phyloP scores from a whole-genome alignment of 345 rosid species.

The Pelargonium nanum region DNA sequence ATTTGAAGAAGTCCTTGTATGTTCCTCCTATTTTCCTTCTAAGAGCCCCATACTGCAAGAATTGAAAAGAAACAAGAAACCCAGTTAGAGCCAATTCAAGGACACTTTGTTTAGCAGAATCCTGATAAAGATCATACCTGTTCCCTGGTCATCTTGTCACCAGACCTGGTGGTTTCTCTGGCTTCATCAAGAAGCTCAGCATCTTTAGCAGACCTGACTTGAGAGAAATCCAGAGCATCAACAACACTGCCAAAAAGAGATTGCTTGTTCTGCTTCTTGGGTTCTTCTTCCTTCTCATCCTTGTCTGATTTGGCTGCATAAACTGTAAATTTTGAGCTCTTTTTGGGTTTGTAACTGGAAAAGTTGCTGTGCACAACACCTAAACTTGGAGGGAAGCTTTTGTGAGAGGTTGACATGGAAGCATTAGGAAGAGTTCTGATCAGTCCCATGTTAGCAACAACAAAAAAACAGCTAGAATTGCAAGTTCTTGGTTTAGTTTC shows the following conservation, averaged over 20 bases:
- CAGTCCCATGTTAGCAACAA: background rate
- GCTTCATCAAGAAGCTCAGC: slow-evolving; percentile 75
- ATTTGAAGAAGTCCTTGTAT: slow-evolving; percentile 87
- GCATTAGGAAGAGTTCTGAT: background rate
- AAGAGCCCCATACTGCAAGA: slow-evolving; percentile 79
- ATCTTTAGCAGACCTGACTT: slow-evolving; percentile 65
- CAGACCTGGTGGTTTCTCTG: slow-evolving; percentile 57
- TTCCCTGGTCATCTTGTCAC: slow-evolving; percentile 53
- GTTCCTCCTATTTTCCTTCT: slow-evolving; percentile 93
- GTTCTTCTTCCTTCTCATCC: slow-evolving; percentile 20
- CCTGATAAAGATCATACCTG: slow-evolving; percentile 32
- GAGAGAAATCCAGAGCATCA: slow-evolving; percentile 78
- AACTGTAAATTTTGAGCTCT: background rate
- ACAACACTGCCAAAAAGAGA: slow-evolving; percentile 55
- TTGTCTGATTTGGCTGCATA: slow-evolving; percentile 25
- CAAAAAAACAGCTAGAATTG: too few relatives aligned
- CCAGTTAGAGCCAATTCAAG: background rate
- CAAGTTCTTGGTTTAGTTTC: too few relatives aligned
- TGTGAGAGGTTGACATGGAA: background rate
- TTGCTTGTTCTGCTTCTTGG: slow-evolving; percentile 37
- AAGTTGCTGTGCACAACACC: background rate
- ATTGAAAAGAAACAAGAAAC: background rate
- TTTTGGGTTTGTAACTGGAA: too few relatives aligned
- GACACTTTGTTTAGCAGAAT: background rate
- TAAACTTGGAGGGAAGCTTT: too few relatives aligned